phyloP scores from a whole-genome alignment of 2,329 filamentous ascomycete species.

The Pseudogymnoascus sp. region DNA sequence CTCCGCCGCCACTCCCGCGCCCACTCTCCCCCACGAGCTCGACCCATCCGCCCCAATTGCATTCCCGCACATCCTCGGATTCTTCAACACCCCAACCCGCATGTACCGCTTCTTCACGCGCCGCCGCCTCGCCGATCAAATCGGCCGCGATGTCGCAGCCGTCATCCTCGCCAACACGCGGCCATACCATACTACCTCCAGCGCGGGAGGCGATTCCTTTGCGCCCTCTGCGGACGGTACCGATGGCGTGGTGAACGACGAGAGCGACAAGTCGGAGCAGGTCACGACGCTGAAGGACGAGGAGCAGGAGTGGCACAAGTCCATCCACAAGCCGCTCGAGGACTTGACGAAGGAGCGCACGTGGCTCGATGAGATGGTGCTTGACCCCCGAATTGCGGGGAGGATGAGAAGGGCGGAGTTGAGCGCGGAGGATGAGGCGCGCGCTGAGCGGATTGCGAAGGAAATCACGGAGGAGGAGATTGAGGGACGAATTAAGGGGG shows the following conservation, averaged over 20 bases:
- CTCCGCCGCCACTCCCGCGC: slow-evolving; percentile 52
- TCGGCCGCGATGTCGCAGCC: slow-evolving; percentile 81
- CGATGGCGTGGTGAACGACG: not conserved
- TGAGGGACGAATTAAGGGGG: slow-evolving; percentile 60
- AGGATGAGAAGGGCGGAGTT: slow-evolving; percentile 78
- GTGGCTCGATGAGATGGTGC: slow-evolving; percentile 64
- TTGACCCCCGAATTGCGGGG: slow-evolving; percentile 66
- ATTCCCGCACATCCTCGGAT: slow-evolving; percentile 86
- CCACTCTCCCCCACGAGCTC: slow-evolving; percentile 60
- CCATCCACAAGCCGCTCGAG: slow-evolving; percentile 50
- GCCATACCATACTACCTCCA: slow-evolving; percentile 35
- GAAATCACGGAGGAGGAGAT: slow-evolving; percentile 57
- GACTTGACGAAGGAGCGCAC: slow-evolving; percentile 56
- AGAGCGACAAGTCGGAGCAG: slow-evolving; percentile 46
- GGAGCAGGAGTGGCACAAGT: slow-evolving; percentile 78
- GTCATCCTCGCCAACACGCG: slow-evolving; percentile 58
- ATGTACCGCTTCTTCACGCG: slow-evolving; percentile 82
- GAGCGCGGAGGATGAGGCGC: slow-evolving; percentile 57
- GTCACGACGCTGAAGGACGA: slow-evolving; percentile 57
- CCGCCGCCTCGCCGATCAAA: slow-evolving; percentile 73
- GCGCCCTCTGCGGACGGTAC: slow-evolving; percentile 11
- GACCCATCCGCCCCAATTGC: slow-evolving; percentile 63
- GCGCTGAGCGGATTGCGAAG: slow-evolving; percentile 48
- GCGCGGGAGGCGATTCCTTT: slow-evolving; percentile 38
- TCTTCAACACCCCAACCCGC: slow-evolving; percentile 79